Evolutionary conservation across 495 filamentous ascomycete species (phyloP).

Genomic region (Neurospora sp.): DNA sequence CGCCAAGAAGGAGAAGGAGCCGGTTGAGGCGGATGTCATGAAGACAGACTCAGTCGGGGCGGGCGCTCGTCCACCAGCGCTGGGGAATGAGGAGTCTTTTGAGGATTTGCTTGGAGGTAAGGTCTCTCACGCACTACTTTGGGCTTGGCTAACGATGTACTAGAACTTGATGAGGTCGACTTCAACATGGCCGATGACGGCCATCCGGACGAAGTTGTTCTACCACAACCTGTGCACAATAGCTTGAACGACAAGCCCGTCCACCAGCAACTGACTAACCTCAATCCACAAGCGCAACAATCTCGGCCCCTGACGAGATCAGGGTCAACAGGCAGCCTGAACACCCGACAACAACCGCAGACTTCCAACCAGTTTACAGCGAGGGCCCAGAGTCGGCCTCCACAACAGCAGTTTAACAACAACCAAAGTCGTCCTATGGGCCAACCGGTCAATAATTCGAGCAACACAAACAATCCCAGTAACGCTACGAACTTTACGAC

Average conservation of each 20-base stretch:
- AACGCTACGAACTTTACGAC: conserved; percentile 21
- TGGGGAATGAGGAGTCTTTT: conserved; percentile 23
- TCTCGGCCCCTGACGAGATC: conserved; percentile 17
- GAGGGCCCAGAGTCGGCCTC: conserved; percentile 6
- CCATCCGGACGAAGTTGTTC: conserved; percentile 53
- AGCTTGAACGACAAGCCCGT: background rate
- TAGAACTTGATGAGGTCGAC: conserved; percentile 64
- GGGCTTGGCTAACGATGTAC: conserved; percentile 9
- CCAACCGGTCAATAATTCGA: conserved; percentile 8
- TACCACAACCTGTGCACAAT: conserved; percentile 12
- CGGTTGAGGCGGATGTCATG: conserved; percentile 18
- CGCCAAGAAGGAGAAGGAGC: conserved; percentile 53
- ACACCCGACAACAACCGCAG: conserved; percentile 22
- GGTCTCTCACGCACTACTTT: conserved; percentile 3
- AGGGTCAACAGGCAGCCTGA: conserved; percentile 16
- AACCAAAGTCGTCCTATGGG: conserved; percentile 11
- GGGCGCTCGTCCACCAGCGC: conserved; percentile 14
- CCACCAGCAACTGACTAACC: conserved; percentile 3
- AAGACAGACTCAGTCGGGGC: background rate
- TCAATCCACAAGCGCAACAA: conserved; percentile 28
- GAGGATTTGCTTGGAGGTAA: conserved; percentile 66
- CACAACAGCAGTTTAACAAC: conserved; percentile 20
- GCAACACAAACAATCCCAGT: conserved; percentile 12
- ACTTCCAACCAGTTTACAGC: conserved; percentile 25
- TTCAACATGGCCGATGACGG: conserved; percentile 50